A percentile compares a stretch with the other conserved stretches of the same genome.
phyloP scores from a whole-genome alignment of 1,284 basidiomycete species.

The Testicularia cyperi region DNA sequence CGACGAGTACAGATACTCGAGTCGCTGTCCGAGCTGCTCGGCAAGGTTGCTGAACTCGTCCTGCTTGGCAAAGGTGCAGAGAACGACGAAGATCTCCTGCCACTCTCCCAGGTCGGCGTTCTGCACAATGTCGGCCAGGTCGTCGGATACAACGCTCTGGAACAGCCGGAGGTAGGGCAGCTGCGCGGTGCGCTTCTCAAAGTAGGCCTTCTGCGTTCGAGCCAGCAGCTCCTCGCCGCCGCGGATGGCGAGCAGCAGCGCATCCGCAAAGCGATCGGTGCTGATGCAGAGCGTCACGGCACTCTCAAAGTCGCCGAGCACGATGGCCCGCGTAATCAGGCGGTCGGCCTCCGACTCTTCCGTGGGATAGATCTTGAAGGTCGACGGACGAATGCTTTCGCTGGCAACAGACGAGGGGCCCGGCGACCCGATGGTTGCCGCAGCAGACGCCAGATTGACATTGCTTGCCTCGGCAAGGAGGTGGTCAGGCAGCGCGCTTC shows the following conservation, averaged over 20 bases:
- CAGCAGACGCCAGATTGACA: conserved; percentile 49
- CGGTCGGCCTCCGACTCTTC: conserved; percentile 86
- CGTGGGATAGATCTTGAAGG: conserved; percentile 86
- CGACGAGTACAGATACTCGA: conserved; percentile 77
- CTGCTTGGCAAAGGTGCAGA: conserved; percentile 87
- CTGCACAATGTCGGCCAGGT: conserved; percentile 88
- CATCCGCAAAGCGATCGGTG: conserved; percentile 87
- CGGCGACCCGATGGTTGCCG: conserved; percentile 64
- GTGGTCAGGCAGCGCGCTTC: conserved; percentile 67
- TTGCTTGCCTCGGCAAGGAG: conserved; percentile 68
- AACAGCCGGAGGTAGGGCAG: conserved; percentile 89
- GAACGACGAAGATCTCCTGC: conserved; percentile 94
- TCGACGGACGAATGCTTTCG: conserved; percentile 67
- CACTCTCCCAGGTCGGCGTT: conserved; percentile 93
- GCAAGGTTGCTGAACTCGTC: conserved; percentile 83
- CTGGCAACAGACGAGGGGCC: conserved; percentile 74
- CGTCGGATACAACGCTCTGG: conserved; percentile 91
- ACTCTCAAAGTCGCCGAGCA: conserved; percentile 88
- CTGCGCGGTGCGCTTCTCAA: conserved; percentile 74
- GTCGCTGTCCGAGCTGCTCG: conserved; percentile 85
- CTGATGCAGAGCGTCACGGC: conserved; percentile 90
- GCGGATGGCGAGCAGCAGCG: conserved; percentile 86
- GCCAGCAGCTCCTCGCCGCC: conserved; percentile 87
- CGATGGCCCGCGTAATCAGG: conserved; percentile 86
- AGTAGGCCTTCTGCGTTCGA: conserved; percentile 90